Conservation (phyloP, 768 basidiomycete genomes). For the Suillus hirtellus region DNA sequence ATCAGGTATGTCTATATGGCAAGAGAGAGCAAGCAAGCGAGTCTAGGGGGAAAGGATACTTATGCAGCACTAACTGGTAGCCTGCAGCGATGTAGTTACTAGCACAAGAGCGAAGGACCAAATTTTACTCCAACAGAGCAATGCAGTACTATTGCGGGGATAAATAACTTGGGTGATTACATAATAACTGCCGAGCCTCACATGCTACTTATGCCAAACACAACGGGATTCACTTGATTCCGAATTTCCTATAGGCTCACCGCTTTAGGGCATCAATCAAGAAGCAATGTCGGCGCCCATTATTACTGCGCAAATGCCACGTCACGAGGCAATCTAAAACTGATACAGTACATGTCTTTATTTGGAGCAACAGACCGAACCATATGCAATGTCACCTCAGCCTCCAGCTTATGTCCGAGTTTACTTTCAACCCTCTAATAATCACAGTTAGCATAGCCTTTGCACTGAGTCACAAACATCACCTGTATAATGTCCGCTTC, state of each 20-base stretch:
- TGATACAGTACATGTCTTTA: slow-evolving; percentile 98
- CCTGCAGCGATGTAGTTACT: slow-evolving; percentile 14
- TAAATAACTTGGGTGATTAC: slow-evolving; percentile 29
- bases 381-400: slow-evolving; percentile 58
- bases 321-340: slow-evolving; percentile 67
- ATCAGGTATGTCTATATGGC: slow-evolving; percentile 37
- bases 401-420: slow-evolving; percentile 55
- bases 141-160: slow-evolving; percentile 33
- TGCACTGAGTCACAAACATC: slow-evolving; percentile 18
- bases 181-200: slow-evolving; percentile 40
- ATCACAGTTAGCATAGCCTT: slow-evolving; percentile 18
- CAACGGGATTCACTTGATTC: slow-evolving; percentile 2
- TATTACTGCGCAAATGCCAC: slow-evolving; percentile 36
- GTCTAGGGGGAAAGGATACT: slow-evolving; percentile 16
- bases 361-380: slow-evolving; percentile 94
- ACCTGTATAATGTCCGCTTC: slow-evolving; percentile 82
- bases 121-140: slow-evolving; percentile 11
- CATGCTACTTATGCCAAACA: slow-evolving; percentile 11
- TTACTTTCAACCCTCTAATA: slow-evolving; percentile 69
- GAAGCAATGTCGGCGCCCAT: not conserved
- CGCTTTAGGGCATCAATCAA: slow-evolving; percentile 7
- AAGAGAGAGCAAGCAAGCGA: slow-evolving; percentile 25
- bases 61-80: slow-evolving; percentile 19
- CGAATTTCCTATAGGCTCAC: not conserved
- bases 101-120: slow-evolving; percentile 3